Evolutionary conservation across 441 rosid species (phyloP).

Genomic region (Isatis lusitanica): DNA sequence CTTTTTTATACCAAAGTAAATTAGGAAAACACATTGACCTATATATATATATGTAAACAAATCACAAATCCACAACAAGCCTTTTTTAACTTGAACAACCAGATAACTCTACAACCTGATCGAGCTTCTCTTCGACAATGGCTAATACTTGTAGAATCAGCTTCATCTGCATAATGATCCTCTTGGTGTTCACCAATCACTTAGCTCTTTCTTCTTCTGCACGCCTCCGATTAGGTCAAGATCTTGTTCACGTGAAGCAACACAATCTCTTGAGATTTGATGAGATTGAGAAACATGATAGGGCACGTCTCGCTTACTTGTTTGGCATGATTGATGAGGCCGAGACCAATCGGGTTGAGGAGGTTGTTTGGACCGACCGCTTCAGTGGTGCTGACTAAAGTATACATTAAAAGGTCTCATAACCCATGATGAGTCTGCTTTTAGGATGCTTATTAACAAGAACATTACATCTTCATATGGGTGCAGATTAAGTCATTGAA

Average conservation of each 20-base stretch:
- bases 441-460: not conserved
- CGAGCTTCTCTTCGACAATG: constrained; percentile 15
- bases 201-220: constrained; percentile 14
- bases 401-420: too few relatives aligned
- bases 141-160: constrained; percentile 1
- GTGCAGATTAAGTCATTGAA: not conserved
- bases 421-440: not conserved
- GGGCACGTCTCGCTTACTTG: constrained; percentile 3
- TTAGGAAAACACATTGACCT: not conserved
- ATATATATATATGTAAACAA: not conserved
- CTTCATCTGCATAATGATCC: constrained; percentile 12
- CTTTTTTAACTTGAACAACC: not conserved
- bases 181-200: constrained; percentile 7
- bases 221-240: not conserved
- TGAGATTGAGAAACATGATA: constrained; percentile 17
- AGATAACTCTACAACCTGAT: not conserved
- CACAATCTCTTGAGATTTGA: not conserved
- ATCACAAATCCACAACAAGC: not conserved
- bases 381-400: not conserved
- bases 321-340: not conserved
- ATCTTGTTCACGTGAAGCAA: constrained; percentile 1
- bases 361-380: not conserved
- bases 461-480: not conserved
- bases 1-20: not conserved
- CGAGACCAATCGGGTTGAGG: not conserved